Percentiles rank a stretch among this genome's conserved stretches.
Conservation (phyloP, 805 yeast genomes). For the Schwanniomyces yamadae region DNA sequence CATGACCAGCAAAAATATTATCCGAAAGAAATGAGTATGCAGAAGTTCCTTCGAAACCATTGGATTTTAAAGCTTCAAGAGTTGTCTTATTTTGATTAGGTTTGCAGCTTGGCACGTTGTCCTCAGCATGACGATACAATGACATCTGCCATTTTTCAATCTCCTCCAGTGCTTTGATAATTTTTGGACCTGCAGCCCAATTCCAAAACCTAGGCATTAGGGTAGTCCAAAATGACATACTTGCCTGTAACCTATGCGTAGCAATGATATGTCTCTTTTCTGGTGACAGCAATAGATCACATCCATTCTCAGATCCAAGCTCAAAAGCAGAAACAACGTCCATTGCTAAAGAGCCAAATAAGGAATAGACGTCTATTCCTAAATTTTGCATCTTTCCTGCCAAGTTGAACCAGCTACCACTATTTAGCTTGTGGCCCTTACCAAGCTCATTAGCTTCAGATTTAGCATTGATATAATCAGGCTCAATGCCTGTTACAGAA, state of each 20-base stretch:
- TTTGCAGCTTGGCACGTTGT: slow-evolving; percentile 21
- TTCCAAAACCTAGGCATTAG: slow-evolving; percentile 54
- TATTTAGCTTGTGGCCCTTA: slow-evolving; percentile 25
- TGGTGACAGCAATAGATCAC: slow-evolving; percentile 43
- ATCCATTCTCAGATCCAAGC: slow-evolving; percentile 50
- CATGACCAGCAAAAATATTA: slow-evolving; percentile 76
- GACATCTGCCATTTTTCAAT: slow-evolving; percentile 49
- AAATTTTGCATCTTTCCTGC: slow-evolving; percentile 25
- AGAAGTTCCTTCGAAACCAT: slow-evolving; percentile 28
- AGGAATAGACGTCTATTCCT: slow-evolving; percentile 52
- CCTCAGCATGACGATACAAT: slow-evolving; percentile 34
- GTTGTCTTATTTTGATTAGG: slow-evolving; percentile 26
- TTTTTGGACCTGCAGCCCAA: slow-evolving; percentile 43
- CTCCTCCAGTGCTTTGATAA: slow-evolving; percentile 35
- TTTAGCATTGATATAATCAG: slow-evolving; percentile 34
- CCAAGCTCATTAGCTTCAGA: slow-evolving; percentile 34
- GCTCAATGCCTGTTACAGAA: slow-evolving; percentile 31
- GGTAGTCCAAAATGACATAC: slow-evolving; percentile 68
- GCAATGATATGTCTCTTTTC: slow-evolving; percentile 39
- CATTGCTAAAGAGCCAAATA: slow-evolving; percentile 73
- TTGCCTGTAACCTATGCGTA: slow-evolving; percentile 48
- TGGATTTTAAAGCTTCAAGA: slow-evolving; percentile 31
- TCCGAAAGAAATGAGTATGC: slow-evolving; percentile 49
- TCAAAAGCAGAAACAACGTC: slow-evolving; percentile 64
- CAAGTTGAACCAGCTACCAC: slow-evolving; percentile 31